Conservation (phyloP, 352 stramenopile species). For the Phytophthora uliginosa region DNA sequence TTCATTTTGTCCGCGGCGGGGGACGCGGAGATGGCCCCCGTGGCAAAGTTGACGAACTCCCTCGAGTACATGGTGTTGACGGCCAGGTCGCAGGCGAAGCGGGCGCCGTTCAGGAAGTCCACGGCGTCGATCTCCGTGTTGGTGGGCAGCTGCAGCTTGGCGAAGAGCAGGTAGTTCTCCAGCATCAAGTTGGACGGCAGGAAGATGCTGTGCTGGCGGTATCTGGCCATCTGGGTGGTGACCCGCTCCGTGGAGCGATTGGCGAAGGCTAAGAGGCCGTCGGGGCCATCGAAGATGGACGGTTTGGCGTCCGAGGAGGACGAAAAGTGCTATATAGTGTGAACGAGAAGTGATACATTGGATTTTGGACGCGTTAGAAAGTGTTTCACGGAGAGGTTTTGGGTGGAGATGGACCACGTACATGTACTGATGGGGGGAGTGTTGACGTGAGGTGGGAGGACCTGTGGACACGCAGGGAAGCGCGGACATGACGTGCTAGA, state of each 20-base stretch:
- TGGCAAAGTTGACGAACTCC: constrained; percentile 63
- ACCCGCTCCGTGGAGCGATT: constrained; percentile 32
- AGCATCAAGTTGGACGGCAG: constrained; percentile 38
- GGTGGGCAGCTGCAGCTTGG: constrained; percentile 58
- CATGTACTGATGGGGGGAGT: constrained; percentile 17
- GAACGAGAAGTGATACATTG: neutral
- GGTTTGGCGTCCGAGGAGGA: constrained; percentile 30
- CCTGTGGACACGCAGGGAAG: constrained; percentile 2
- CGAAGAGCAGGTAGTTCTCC: constrained; percentile 53
- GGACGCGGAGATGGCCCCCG: constrained; percentile 49
- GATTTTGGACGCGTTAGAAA: constrained; percentile 1
- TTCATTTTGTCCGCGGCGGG: constrained; percentile 49
- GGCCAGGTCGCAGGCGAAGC: constrained; percentile 57
- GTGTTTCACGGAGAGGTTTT: neutral
- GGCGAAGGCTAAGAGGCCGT: constrained; percentile 43
- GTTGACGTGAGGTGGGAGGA: constrained; percentile 2
- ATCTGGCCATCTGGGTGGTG: constrained; percentile 32
- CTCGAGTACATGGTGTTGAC: constrained; percentile 68
- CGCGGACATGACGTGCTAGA: constrained; percentile 10
- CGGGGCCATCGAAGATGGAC: constrained; percentile 37
- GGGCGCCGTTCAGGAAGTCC: constrained; percentile 62
- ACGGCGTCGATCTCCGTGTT: constrained; percentile 59
- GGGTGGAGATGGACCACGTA: neutral
- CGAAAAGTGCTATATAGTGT: constrained; percentile 29
- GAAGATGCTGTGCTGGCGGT: constrained; percentile 50